phyloP scores from a whole-genome alignment of 306 rosid genomes.

The Senna tora region DNA sequence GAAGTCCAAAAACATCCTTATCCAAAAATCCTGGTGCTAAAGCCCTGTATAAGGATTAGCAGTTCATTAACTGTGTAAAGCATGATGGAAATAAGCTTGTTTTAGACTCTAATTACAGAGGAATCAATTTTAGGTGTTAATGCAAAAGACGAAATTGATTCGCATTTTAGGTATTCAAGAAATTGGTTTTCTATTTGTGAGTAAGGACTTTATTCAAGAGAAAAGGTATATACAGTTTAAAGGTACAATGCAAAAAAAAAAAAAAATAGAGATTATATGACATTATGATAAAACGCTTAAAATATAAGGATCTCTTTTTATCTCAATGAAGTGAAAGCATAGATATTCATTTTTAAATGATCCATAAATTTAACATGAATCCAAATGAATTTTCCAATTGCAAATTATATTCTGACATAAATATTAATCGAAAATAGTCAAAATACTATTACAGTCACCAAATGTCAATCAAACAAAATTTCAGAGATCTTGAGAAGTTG shows the following conservation, averaged over 20 bases:
- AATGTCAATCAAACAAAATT: constrained; percentile 12
- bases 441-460: not conserved
- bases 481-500: constrained; percentile 1
- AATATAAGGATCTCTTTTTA: not conserved
- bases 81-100: not conserved
- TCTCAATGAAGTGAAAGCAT: not conserved
- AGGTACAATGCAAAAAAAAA: not conserved
- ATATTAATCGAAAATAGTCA: not conserved
- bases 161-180: not conserved
- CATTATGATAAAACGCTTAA: not conserved
- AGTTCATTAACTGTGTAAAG: constrained; percentile 31
- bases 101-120: not conserved
- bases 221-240: constrained; percentile 2
- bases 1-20: constrained; percentile 81
- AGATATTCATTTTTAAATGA: not conserved
- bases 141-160: not conserved
- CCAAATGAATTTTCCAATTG: not conserved
- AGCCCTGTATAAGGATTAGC: constrained; percentile 58
- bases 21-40: constrained; percentile 79
- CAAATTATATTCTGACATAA: not conserved
- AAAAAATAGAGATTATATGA: not conserved
- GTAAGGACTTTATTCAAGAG: not conserved
- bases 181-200: not conserved
- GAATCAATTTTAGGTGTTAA: not conserved
- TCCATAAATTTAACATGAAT: not conserved